Conservation (phyloP, 192 early-diverging fungal genomes). For the Chytriomyces sp. region DNA sequence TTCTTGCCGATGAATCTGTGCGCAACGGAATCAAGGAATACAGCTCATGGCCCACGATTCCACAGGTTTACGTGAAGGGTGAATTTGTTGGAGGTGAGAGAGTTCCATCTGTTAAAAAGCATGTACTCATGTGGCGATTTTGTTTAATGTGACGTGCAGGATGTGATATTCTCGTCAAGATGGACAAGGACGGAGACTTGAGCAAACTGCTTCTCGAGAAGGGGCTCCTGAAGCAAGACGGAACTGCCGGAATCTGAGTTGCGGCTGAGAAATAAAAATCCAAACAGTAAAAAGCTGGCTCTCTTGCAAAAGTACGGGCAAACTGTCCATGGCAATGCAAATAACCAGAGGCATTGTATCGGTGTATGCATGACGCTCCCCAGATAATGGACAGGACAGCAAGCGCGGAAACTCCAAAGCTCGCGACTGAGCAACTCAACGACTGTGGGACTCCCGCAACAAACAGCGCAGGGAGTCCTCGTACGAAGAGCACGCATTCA, state of each 20-base stretch:
- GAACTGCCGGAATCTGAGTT: too few species aligned
- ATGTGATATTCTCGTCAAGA: slow-evolving; percentile 87
- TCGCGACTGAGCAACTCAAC: not conserved
- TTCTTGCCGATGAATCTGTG: slow-evolving; percentile 88
- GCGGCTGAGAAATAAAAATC: too few species aligned
- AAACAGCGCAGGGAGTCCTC: not conserved
- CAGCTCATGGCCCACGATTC: slow-evolving; percentile 90
- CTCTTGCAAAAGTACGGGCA: too few species aligned
- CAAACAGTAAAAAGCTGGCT: too few species aligned
- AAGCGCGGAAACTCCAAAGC: too few species aligned
- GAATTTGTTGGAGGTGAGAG: slow-evolving; percentile 91
- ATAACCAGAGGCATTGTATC: too few species aligned
- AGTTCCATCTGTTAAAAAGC: not conserved
- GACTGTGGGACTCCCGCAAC: not conserved
- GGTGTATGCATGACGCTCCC: too few species aligned
- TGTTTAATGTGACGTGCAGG: slow-evolving; percentile 38
- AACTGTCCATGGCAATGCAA: too few species aligned
- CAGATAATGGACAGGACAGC: too few species aligned
- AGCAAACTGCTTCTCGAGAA: slow-evolving; percentile 79
- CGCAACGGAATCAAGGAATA: slow-evolving; percentile 95
- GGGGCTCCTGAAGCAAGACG: slow-evolving; percentile 54
- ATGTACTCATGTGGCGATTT: not conserved
- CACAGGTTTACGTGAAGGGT: slow-evolving; percentile 94
- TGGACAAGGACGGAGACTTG: slow-evolving; percentile 90
- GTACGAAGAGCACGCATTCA: not conserved